Evolutionary conservation across 805 yeast genomes (phyloP), one percentile per base, ranked within the genome.

Genomic region (Kodamaea hsintzibuensis): DNA sequence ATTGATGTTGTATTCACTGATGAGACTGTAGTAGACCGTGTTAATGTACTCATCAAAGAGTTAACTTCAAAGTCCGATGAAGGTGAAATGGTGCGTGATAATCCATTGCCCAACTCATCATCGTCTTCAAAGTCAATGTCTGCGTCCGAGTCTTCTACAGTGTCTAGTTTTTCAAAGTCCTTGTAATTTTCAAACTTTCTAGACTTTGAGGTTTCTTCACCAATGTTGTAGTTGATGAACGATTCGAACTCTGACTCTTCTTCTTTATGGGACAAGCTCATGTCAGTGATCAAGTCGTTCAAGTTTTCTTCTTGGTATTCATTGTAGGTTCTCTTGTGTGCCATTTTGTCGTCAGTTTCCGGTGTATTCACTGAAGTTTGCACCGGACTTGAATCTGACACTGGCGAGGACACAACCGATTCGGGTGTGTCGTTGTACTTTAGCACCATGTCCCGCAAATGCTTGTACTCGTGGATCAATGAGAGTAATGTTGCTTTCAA

Each of bases 11-110:
- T 57, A 44, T 55, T 55, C 40, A 58, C 55, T 17, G 54, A 51
- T 13, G 74, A 68, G 4, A 73, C 76, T 2, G 79, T 74, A 22
- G 79, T 76, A 10, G 78, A 72, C 50, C 79, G 57, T 0, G 79
- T 76, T 50, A 74, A 64, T 8, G 73, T 60, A 16, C 71, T 60
- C 79, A 74, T 75, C 49, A 75, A 63, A 49, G 72, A 68, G 53
- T 71, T 66, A 10, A 64, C 60, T 51, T 70, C 76, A 19, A 62
- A 63, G 52, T 64, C 64, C 3, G 66, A 65, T 12, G 67, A 62
- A 2, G 79, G 78, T 12, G 77, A 72, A 4, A 74, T 69, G 35
- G 76, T 72, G 43, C 78, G 63, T 18, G 76, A 71, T 30, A 75
- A 64, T 25, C 60, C 59, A n/a, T 64, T 57, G 17, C 68, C 63